Percentiles rank a stretch among this genome's conserved stretches.
Conservation (phyloP, 805 yeast genomes). For the Yamadazyma ubonensis region DNA sequence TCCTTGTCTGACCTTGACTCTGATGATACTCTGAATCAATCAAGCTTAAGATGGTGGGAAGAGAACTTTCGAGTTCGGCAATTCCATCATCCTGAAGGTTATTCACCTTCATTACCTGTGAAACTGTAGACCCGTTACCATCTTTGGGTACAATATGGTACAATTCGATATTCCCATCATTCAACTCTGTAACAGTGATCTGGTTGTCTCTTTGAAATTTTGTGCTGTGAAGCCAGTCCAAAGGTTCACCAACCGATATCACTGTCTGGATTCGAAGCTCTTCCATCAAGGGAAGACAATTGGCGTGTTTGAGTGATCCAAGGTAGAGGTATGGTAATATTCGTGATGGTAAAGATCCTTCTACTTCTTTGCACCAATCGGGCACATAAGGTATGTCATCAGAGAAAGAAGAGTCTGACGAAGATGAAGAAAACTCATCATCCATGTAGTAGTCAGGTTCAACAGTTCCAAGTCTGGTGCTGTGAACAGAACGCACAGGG, state of each 20-base stretch:
- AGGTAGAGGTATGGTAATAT: conserved; percentile 80
- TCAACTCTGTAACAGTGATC: conserved; percentile 21
- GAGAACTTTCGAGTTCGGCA: conserved; percentile 63
- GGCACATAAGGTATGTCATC: conserved; percentile 1
- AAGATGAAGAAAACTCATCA: conserved; percentile 5
- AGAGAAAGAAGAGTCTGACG: conserved; percentile 5
- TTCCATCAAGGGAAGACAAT: conserved; percentile 58
- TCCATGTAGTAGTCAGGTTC: no score
- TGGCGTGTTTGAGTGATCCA: conserved; percentile 84
- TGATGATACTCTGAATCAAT: conserved; percentile 44
- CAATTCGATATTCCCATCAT: conserved; percentile 33
- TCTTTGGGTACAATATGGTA: conserved; percentile 25
- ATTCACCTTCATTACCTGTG: conserved; percentile 58
- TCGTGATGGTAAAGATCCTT: conserved; percentile 79
- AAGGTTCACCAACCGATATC: conserved; percentile 81
- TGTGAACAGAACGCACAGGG: conserved; percentile 2
- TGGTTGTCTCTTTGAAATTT: conserved; percentile 27
- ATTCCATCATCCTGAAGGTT: conserved; percentile 90
- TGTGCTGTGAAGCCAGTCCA: conserved; percentile 56
- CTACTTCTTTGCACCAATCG: conserved; percentile 42
- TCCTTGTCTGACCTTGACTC: conserved; percentile 27
- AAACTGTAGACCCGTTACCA: conserved; percentile 21
- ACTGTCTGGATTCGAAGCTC: conserved; percentile 69
- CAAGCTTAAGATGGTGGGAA: conserved; percentile 63
- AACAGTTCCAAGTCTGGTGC: not conserved